Evolutionary conservation across 139 green algal species (phyloP), one percentile per base, ranked within the genome.

Genomic region (Limnomonas spitsbergensis): DNA sequence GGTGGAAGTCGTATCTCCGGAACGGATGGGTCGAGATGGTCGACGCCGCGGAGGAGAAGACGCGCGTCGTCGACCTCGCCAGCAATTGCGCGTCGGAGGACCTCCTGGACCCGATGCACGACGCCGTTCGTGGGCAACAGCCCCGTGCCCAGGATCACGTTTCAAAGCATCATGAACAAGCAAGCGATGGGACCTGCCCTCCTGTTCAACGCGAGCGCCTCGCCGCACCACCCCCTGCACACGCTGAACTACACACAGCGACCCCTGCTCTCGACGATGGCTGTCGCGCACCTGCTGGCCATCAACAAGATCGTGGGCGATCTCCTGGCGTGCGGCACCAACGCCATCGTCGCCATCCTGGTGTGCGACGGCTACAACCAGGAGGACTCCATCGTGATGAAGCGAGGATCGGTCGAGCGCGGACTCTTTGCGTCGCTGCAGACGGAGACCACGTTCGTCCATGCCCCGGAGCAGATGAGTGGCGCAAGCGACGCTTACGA

Each of bases 51-150:
- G 81, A 35, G 4, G 29, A 66, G 1, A 38, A 69, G 4, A 75
- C 34, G 47, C 27, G 2, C 29, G 29, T 47, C 34, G 29, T 27
- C 38, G 77, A 80, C 14, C 6, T 80, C 2, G n/a, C n/a, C n/a
- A n/a, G n/a, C n/a, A n/a, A n/a, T n/a, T 61, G 47, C 47, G 47
- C 47, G 20, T 14, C 7, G 4, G 73, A 3, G 47, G 75, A 87
- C 89, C 6, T 87, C 77, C 9, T 84, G 90, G 66, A 36, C 75
- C 14, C 73, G 93, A 1, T 83, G 72, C 29, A 91, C 86, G 54
- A 92, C 93, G 47, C 89, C 89, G 1, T 94, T 94, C 77, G 80
- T 87, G 0, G 81, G 92, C 73, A 86, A 94, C 84, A 94, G 93
- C 78, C 83, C 82, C 66, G 47, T 38, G 29, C 77, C 89, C 38